Percentiles rank a stretch among this genome's conserved stretches.
Evolutionary conservation across 306 rosid species (phyloP).

Genomic region (Rosa persica): DNA sequence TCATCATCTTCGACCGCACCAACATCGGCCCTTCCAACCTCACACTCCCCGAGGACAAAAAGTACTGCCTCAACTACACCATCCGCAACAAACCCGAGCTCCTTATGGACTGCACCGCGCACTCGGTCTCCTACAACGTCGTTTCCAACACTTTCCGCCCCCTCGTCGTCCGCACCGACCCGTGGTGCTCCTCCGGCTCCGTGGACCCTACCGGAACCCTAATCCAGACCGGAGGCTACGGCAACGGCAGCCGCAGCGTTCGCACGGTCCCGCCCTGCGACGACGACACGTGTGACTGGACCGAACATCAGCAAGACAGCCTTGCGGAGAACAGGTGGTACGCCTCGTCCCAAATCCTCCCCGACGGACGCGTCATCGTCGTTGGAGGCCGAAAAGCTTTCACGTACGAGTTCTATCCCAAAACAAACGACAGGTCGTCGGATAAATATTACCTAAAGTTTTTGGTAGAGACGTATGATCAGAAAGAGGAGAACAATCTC

Average conservation of each 20-base stretch:
- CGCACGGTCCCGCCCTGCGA: slow-evolving; percentile 45
- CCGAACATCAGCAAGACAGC: slow-evolving; percentile 14
- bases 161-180: slow-evolving; percentile 48
- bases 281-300: slow-evolving; percentile 55
- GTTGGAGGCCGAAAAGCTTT: slow-evolving; percentile 53
- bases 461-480: slow-evolving; percentile 52
- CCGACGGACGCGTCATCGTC: slow-evolving; percentile 51
- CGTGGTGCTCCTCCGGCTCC: slow-evolving; percentile 87
- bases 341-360: slow-evolving; percentile 65
- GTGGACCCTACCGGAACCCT: slow-evolving; percentile 47
- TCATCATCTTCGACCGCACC: slow-evolving; percentile 64
- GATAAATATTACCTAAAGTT: slow-evolving; percentile 27
- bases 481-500: slow-evolving; percentile 67
- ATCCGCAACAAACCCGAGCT: not conserved
- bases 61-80: slow-evolving; percentile 23
- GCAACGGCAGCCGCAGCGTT: slow-evolving; percentile 45
- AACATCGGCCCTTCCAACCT: slow-evolving; percentile 75
- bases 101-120: slow-evolving; percentile 75
- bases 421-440: not conserved
- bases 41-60: slow-evolving; percentile 43
- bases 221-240: slow-evolving; percentile 71
- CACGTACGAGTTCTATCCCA: slow-evolving; percentile 68
- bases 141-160: slow-evolving; percentile 53
- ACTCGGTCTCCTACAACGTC: slow-evolving; percentile 64
- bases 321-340: slow-evolving; percentile 55